These are phyloP conservation scores for Medicago lupulina DNA, from an alignment of 306 rosid genomes.

Conservation along the genomic window DNA sequence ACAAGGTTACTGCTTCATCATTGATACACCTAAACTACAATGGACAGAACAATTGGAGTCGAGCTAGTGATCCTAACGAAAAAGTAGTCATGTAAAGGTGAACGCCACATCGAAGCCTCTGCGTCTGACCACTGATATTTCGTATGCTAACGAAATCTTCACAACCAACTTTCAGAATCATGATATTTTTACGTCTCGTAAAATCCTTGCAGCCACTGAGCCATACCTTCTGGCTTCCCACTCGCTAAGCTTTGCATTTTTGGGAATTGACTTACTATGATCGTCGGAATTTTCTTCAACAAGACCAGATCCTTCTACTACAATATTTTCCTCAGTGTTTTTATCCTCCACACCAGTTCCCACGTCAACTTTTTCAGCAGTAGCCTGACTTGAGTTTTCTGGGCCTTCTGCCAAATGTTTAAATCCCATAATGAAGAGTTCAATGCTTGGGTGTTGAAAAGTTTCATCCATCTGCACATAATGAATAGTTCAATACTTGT, in stretches of 20 bases:
- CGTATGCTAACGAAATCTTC: not conserved
- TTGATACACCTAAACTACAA: constrained; percentile 3
- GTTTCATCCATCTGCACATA: constrained; percentile 84
- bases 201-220: constrained; percentile 85
- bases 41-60: not conserved
- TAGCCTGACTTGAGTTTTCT: constrained; percentile 36
- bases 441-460: constrained; percentile 91
- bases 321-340: constrained; percentile 38
- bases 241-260: constrained; percentile 58
- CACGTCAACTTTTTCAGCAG: constrained; percentile 47
- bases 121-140: constrained; percentile 3
- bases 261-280: constrained; percentile 42
- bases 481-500: too few species aligned
- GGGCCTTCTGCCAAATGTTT: constrained; percentile 49
- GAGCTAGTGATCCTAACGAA: not conserved
- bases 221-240: constrained; percentile 94
- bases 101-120: constrained; percentile 2
- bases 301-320: constrained; percentile 37
- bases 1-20: not conserved
- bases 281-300: constrained; percentile 49
- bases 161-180: constrained; percentile 31
- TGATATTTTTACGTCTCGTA: constrained; percentile 72
- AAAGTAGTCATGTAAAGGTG: not conserved
- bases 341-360: constrained; percentile 46
- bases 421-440: constrained; percentile 69